These are phyloP conservation scores for Ettlia oleoabundans DNA, from an alignment of 139 green algal species.

Conservation along the genomic window DNA sequence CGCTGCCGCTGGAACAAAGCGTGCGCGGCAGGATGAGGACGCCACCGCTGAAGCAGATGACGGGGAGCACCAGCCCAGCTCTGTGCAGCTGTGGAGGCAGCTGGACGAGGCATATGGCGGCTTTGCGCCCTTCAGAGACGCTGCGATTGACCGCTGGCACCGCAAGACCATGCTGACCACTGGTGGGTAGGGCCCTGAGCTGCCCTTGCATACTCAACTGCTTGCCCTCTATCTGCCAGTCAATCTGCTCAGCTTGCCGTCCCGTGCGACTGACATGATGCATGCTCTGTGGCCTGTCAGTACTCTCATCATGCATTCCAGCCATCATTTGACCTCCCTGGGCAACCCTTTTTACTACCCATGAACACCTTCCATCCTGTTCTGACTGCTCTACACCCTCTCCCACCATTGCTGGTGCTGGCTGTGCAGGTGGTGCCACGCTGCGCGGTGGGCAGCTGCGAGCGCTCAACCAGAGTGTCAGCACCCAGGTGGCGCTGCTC, in stretches of 20 bases:
- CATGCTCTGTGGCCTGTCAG: too few relatives aligned
- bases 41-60: not conserved
- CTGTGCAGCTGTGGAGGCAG: slow-evolving; percentile 45
- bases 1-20: not conserved
- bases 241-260: too few relatives aligned
- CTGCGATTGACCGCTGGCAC: slow-evolving; percentile 85
- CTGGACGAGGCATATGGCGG: slow-evolving; percentile 30
- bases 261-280: too few relatives aligned
- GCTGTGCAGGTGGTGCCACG: slow-evolving; percentile 12
- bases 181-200: slow-evolving; percentile 33
- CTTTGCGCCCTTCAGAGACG: slow-evolving; percentile 70
- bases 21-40: not conserved
- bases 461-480: slow-evolving; percentile 80
- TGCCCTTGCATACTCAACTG: too few relatives aligned
- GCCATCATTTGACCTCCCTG: too few relatives aligned
- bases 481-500: slow-evolving; percentile 62
- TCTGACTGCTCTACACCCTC: too few relatives aligned
- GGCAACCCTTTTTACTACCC: too few relatives aligned
- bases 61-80: too few relatives aligned
- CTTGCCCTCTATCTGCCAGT: too few relatives aligned
- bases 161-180: slow-evolving; percentile 71
- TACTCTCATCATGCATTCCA: too few relatives aligned
- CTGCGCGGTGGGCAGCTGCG: slow-evolving; percentile 54
- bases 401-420: not conserved
- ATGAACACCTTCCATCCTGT: too few relatives aligned